These are phyloP conservation scores for Coniochaeta hoffmannii DNA, from an alignment of 2,329 filamentous ascomycete species.

Conservation along the genomic window DNA sequence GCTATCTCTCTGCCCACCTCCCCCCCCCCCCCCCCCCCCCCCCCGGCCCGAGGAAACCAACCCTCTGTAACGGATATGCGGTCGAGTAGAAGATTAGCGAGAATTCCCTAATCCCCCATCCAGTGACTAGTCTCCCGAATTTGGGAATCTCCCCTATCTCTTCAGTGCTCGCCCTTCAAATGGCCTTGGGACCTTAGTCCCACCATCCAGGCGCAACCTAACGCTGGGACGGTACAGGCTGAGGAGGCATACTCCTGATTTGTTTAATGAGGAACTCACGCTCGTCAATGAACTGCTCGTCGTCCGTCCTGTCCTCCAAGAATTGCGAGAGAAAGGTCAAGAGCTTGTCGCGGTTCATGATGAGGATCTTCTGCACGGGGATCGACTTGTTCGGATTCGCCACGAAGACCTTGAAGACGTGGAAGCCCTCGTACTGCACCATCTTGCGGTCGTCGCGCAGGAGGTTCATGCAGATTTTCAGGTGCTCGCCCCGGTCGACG, in stretches of 20 bases:
- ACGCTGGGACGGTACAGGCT: conserved; percentile 45
- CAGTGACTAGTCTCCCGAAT: no score
- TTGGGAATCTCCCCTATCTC: background rate
- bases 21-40: no score
- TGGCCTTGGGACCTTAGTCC: conserved; percentile 3
- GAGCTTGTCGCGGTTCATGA: conserved; percentile 92
- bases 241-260: conserved; percentile 63
- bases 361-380: conserved; percentile 87
- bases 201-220: conserved; percentile 11
- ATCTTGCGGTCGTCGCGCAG: conserved; percentile 93
- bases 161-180: background rate
- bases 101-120: no score
- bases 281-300: conserved; percentile 98
- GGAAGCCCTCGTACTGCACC: conserved; percentile 99
- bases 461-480: conserved; percentile 98
- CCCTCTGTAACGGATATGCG: no score
- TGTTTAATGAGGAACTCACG: conserved; percentile 95
- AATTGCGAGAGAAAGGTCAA: conserved; percentile 86
- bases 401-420: conserved; percentile 99
- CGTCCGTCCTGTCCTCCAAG: conserved; percentile 88
- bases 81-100: no score
- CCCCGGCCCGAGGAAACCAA: no score
- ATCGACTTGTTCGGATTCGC: conserved; percentile 98
- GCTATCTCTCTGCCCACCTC: no score
- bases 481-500: conserved; percentile 87